Evolutionary conservation across 2,329 filamentous ascomycete genomes (phyloP), one percentile per base, ranked within the genome.

Genomic region (Diplodia mutila): DNA sequence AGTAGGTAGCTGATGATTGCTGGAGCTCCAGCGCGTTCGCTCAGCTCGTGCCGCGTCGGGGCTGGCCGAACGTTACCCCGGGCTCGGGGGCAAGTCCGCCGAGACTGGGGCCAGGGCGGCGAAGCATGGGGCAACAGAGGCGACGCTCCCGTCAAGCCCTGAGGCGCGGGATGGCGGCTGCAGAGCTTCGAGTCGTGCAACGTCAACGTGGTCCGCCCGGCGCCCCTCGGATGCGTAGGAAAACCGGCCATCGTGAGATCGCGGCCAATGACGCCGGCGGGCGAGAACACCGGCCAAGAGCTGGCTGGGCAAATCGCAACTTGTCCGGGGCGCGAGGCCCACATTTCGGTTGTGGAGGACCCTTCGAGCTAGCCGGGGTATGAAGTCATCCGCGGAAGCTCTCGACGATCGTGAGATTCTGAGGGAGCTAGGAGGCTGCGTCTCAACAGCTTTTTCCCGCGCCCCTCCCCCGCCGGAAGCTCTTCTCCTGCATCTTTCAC

Each of bases 351-450:
- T 54, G 61, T 34, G 49, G 61, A 65, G 61, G 61, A 42, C 34
- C 61, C 49, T 42, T 46, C 25, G 61, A 23, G 29, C 49, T 39
- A 34, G 32, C 25, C 49, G 29, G 61, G 59, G 37, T 67, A 78
- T 78, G 77, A 77, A 75, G 75, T 78, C 75, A 78, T 77, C 70
- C 23, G 66, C 73, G 73, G 75, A 53, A 74, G 69, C 69, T 37
- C 57, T 51, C 46, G 46, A 68, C 68, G 74, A 59, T 68, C 65
- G 72, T 71, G 74, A 63, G 59, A 63, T 63, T 63, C 42, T 51
- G 59, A 51, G 39, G 34, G 69, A 63, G 59, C 59, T 63, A 63
- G 59, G 59, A 51, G 59, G 18, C 59, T 69, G 61, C 68, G 23
- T 52, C 75, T 77, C 75, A 78, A 78, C 75, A 76, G 68, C 72